Evolutionary conservation across 192 early-diverging fungal genomes (phyloP), one percentile per base, ranked within the genome.

Genomic region (Coemansia javaensis): DNA sequence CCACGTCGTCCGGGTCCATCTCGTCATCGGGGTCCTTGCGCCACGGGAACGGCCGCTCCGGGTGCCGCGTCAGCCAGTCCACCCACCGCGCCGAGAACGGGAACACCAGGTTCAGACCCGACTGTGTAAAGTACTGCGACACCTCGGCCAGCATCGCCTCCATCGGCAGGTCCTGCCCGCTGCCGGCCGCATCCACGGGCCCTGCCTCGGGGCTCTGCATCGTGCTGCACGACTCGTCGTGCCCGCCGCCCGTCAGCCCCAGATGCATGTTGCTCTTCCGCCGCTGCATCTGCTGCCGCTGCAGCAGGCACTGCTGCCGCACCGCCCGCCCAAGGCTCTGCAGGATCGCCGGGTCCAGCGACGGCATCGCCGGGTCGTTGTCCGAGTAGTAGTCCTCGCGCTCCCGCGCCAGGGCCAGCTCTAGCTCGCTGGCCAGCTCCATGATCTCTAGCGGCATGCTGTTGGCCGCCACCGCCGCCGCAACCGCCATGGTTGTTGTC

Each of bases 211-310:
- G 13, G 8, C 7, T 22, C 4, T 13, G 18, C 16, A 20, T 7
- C 10, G 28, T 7, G 14, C 13, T 20, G 49, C 39, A 22, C 17
- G 33, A 30, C 9, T 39, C 59, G 15, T 50, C 24, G 25, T 9
- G 30, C 21, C 37, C 56, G 0, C 56, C 63, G 7, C 33, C 34
- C 12, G 57, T 23, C 22, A 72, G 56, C 0, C 62, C 62, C 37
- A 72, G 57, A 20, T 72, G 68, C 68, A 72, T 72, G 53, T 72
- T 72, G 68, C 68, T 72, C 52, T 72, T 72, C 47, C 68, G 61
- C 16, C 68, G 61, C 44, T 60, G 61, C 2, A 72, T 12, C 53
- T 68, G 59, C 39, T 60, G 64, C 36, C 55, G 68, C 51, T 71
- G 67, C 20, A 65, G 20, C 35, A 48, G 25, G 38, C 56, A 59